Percentiles rank a stretch among this genome's conserved stretches.
Evolutionary conservation across 2,329 filamentous ascomycete species (phyloP).

Genomic region (Xylariaceae sp.): DNA sequence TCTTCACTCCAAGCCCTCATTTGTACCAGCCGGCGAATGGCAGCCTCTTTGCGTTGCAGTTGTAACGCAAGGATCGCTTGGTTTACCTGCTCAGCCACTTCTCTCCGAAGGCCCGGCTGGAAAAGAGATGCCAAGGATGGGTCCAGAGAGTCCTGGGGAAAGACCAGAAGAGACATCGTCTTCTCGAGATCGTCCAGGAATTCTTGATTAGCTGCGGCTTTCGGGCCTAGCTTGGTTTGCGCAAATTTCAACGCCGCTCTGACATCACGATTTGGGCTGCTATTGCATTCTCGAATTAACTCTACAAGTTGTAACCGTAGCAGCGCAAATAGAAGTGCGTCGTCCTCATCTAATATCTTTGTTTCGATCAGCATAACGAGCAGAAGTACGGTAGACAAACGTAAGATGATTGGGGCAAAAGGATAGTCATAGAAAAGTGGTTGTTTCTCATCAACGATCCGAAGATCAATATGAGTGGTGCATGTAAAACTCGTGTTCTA

Average conservation of each 20-base stretch:
- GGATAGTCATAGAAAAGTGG: slow-evolving; percentile 64
- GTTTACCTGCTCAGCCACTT: slow-evolving; percentile 86
- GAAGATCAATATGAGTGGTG: slow-evolving; percentile 96
- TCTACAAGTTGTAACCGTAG: slow-evolving; percentile 90
- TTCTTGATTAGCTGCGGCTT: slow-evolving; percentile 72
- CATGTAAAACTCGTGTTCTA: slow-evolving; percentile 88
- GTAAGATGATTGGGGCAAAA: background rate
- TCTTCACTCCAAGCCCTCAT: slow-evolving; percentile 82
- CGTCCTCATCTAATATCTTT: slow-evolving; percentile 81
- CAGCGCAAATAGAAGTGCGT: slow-evolving; percentile 80
- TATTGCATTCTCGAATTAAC: slow-evolving; percentile 73
- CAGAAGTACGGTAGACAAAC: background rate
- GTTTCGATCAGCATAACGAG: slow-evolving; percentile 16
- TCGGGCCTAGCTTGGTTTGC: slow-evolving; percentile 77
- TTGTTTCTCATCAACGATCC: slow-evolving; percentile 86
- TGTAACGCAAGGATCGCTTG: slow-evolving; percentile 75
- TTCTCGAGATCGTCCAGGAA: slow-evolving; percentile 85
- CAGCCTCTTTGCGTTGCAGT: slow-evolving; percentile 68
- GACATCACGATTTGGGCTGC: slow-evolving; percentile 64
- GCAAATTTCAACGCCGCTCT: slow-evolving; percentile 79
- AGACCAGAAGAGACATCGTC: slow-evolving; percentile 89
- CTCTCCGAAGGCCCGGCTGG: slow-evolving; percentile 70
- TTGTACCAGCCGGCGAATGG: slow-evolving; percentile 74
- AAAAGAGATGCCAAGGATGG: slow-evolving; percentile 71
- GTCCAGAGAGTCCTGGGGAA: slow-evolving; percentile 65